A percentile compares a stretch with the other conserved stretches of the same genome.
phyloP scores from a whole-genome alignment of 495 filamentous ascomycete genomes.

The Evansstolkia leycettana region DNA sequence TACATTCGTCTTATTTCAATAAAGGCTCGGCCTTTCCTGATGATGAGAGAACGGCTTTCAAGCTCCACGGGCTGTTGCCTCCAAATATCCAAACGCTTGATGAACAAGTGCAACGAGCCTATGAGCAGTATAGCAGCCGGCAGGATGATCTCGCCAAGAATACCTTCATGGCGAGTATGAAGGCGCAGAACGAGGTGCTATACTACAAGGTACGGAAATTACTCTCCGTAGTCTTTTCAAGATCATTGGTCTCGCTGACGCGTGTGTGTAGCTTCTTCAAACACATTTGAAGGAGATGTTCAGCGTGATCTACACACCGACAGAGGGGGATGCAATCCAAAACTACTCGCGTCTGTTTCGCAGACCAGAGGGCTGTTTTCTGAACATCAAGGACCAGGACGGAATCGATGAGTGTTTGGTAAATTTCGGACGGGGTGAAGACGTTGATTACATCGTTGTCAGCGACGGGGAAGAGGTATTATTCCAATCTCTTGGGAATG shows the following conservation, averaged over 20 bases:
- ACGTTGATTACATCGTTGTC: conserved; percentile 83
- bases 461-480: conserved; percentile 58
- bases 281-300: conserved; percentile 77
- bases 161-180: conserved; percentile 70
- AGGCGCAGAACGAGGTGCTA: conserved; percentile 70
- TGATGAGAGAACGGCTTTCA: conserved; percentile 57
- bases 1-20: conserved; percentile 64
- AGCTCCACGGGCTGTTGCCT: conserved; percentile 60
- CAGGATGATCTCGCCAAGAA: conserved; percentile 59
- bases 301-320: conserved; percentile 78
- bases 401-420: conserved; percentile 49
- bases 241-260: background rate
- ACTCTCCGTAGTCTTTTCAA: background rate
- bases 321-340: conserved; percentile 82
- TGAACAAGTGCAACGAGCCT: conserved; percentile 65
- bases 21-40: conserved; percentile 69
- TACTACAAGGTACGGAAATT: conserved; percentile 51
- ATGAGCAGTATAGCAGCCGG: conserved; percentile 59
- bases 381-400: conserved; percentile 38
- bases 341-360: conserved; percentile 74
- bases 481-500: background rate
- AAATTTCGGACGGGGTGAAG: conserved; percentile 55
- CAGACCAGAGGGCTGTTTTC: conserved; percentile 59
- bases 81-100: conserved; percentile 65
- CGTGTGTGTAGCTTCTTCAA: conserved; percentile 38